Evolutionary conservation across 805 yeast genomes (phyloP), one percentile per base, ranked within the genome.

Genomic region (Monosporozyma siamensis): DNA sequence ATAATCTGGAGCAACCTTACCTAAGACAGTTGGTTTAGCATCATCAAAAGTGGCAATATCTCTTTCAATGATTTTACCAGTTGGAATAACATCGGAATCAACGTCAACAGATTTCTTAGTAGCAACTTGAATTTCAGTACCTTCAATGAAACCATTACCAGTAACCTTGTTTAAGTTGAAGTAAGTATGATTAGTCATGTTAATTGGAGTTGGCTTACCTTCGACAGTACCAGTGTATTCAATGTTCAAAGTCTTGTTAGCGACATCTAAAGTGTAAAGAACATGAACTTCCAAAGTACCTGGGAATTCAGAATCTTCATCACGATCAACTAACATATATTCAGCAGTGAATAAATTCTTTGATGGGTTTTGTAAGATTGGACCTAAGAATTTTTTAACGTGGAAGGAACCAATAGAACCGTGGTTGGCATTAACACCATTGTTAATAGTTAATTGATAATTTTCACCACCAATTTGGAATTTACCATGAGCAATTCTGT

Each of bases 141-240:
- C 72, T 6, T 53, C 66, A 39, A 66, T 58, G 3, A 59, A 52
- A 14, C 52, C 52, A 9, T 55, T 50, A 25, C 54, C 48, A 24
- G 49, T 48, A 15, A 48, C 41, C 64, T 59, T 57, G 44, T 64
- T 61, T 35, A 76, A 55, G 54, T 74, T 78, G 68, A 77, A 80
- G 60, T 77, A 78, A 4, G 78, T 60, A 53, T 80, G 87, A 58
- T 78, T 80, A 21, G 84, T 77, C 56, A 80, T 61, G 49, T 74
- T 73, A 34, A 78, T 66, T 22, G 71, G 62, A 4, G 86, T 77
- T 38, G 70, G 63, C 18, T 58, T 63, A 36, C 63, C 66, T 11
- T 50, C 47, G 14, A 43, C 41, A 5, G 38, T 44, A 25, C 57
- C 58, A 44, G 66, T 66, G 52, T 69, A 78, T 52, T 77, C 81